phyloP scores from a whole-genome alignment of 495 filamentous ascomycete genomes.

The Penicillium tannophilum region DNA sequence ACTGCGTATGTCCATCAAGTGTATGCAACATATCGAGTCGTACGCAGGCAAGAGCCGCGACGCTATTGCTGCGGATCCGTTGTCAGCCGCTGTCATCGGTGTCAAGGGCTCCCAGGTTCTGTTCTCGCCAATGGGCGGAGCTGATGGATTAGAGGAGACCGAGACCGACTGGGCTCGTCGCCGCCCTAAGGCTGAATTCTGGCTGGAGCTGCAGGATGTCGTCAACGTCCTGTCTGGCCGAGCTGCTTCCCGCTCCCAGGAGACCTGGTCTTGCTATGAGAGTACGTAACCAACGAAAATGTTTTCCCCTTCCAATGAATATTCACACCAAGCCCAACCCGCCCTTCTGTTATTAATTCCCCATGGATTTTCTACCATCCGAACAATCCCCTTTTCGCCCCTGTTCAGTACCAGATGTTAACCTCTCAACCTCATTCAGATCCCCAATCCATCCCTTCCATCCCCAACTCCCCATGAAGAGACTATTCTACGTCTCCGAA shows the following conservation, averaged over 20 bases:
- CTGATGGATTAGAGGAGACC: conserved; percentile 67
- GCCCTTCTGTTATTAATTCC: not conserved
- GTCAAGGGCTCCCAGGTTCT: conserved; percentile 87
- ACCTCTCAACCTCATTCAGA: conserved; percentile 20
- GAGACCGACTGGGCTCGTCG: conserved; percentile 94
- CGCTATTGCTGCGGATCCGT: conserved; percentile 67
- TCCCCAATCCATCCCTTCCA: conserved; percentile 26
- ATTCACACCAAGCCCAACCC: not conserved
- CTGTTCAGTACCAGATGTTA: conserved; percentile 17
- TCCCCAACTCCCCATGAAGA: conserved; percentile 27
- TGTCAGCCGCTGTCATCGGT: conserved; percentile 81
- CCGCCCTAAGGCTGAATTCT: conserved; percentile 82
- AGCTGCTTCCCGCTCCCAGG: conserved; percentile 32
- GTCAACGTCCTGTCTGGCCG: conserved; percentile 85
- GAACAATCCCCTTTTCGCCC: not conserved
- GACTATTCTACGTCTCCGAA: conserved; percentile 5
- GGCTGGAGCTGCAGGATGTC: conserved; percentile 76
- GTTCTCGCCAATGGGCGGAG: conserved; percentile 72
- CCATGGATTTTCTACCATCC: not conserved
- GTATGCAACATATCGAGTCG: conserved; percentile 83
- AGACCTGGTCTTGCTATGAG: conserved; percentile 37
- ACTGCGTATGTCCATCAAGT: conserved; percentile 86
- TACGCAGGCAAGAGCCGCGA: conserved; percentile 68
- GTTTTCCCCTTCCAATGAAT: not conserved
- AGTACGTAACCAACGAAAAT: conserved; percentile 30